Percentiles rank a stretch among this genome's conserved stretches.
phyloP scores from a whole-genome alignment of 2,329 filamentous ascomycete species.

The Aspergillus uvarum region DNA sequence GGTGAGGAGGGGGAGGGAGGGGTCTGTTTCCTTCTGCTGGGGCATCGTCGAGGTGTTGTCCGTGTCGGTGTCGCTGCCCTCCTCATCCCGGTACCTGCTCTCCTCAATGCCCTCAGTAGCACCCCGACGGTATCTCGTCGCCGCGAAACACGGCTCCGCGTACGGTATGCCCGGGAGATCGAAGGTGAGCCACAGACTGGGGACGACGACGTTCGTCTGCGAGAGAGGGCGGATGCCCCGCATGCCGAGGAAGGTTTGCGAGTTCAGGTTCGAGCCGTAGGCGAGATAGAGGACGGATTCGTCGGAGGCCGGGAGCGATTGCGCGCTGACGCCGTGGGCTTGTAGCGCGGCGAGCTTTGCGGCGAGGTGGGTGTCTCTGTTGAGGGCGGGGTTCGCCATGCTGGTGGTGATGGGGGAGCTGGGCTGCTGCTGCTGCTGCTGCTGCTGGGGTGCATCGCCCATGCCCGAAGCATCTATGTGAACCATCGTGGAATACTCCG shows the following conservation, averaged over 20 bases:
- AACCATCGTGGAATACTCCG: neutral
- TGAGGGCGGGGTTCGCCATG: slow-evolving; percentile 24
- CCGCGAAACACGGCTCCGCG: slow-evolving; percentile 87
- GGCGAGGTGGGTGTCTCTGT: slow-evolving; percentile 24
- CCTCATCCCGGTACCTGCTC: neutral
- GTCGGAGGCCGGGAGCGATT: slow-evolving; percentile 10
- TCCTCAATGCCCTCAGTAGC: too few relatives aligned
- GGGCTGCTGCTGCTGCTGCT: slow-evolving; percentile 22
- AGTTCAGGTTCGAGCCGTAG: slow-evolving; percentile 86
- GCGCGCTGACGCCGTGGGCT: neutral
- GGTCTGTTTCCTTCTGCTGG: neutral
- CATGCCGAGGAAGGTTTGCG: slow-evolving; percentile 73
- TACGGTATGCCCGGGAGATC: slow-evolving; percentile 85
- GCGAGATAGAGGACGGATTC: slow-evolving; percentile 74
- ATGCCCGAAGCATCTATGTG: too few relatives aligned
- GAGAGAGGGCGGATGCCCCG: slow-evolving; percentile 81
- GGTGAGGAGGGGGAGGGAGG: neutral
- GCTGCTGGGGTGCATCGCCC: slow-evolving; percentile 9
- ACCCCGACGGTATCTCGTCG: slow-evolving; percentile 59
- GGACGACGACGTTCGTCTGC: slow-evolving; percentile 77
- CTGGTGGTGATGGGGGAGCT: neutral
- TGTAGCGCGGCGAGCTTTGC: slow-evolving; percentile 16
- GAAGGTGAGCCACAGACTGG: slow-evolving; percentile 75
- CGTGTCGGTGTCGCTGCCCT: neutral
- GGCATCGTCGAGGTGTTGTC: neutral